Evolutionary conservation across 768 basidiomycete genomes (phyloP), one percentile per base, ranked within the genome.

Genomic region (Cantharellus anzutake): DNA sequence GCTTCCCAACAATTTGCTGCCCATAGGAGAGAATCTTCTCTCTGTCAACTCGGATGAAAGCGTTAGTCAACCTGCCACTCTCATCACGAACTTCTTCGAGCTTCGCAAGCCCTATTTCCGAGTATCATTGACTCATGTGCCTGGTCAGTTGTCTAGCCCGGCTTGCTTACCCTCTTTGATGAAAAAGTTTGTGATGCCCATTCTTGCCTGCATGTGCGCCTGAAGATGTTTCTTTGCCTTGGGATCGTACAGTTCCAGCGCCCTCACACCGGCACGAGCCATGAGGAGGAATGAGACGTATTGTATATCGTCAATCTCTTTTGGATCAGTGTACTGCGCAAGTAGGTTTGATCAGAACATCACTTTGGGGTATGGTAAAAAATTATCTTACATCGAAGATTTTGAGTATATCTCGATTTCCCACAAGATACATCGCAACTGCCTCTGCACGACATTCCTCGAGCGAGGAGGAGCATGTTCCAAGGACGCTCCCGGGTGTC

Each of bases 391-490:
- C 86, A 52, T 79, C 80, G 73, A 93, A 91, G 64, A 93, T 84
- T 65, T 78, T 76, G 53, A 92, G 73, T 63, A 92, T 92, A 48
- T 82, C 79, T 42, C 71, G 68, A 66, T 91, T 85, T 72, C 82
- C 78, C 62, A 79, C 66, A 85, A 87, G 76, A 71, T 80, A 91
- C 48, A 92, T 73, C 0, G 85, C 85, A 29, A 89, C 89, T 2
- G 86, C 78, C 71, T 93, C 90, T 4, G 89, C 89, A n/a, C 90
- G 80, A 65, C 89, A 91, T 72, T 92, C 89, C 70, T 92, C 90
- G 79, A 91, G 80, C 1, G 89, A 91, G 0, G 88, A 90, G 2
- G 86, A 89, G 4, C 89, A 84, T 62, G 90, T 84, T 0, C 89
- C 89, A 1, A 93, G 74, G 1, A 90, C 82, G 5, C 86, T 81